These are phyloP conservation scores for Kickxella alabastrina DNA, from an alignment of 192 early-diverging fungal genomes.

Conservation along the genomic window DNA sequence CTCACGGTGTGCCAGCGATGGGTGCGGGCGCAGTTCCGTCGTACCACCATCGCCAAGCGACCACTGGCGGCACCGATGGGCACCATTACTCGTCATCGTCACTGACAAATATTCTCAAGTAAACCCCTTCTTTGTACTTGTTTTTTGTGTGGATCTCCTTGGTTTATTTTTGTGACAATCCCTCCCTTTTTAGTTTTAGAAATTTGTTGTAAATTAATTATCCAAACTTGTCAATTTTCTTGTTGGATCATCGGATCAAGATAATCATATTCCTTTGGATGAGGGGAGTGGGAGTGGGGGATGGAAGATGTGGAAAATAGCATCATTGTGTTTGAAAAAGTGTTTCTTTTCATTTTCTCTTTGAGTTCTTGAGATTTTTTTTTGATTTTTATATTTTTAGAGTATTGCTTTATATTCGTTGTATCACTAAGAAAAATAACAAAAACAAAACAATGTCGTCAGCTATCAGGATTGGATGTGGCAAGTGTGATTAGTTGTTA, in stretches of 20 bases:
- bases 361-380: too few species aligned
- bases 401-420: conserved; percentile 4
- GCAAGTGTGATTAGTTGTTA: conserved; percentile 7
- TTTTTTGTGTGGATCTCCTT: too few species aligned
- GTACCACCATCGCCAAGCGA: conserved; percentile 2
- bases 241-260: too few species aligned
- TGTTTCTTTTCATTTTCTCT: too few species aligned
- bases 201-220: too few species aligned
- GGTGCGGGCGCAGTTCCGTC: not conserved
- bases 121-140: too few species aligned
- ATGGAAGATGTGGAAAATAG: too few species aligned
- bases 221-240: too few species aligned
- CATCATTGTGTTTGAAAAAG: too few species aligned
- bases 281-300: not conserved
- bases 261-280: not conserved
- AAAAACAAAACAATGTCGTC: conserved; percentile 7
- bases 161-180: too few species aligned
- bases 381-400: conserved; percentile 1
- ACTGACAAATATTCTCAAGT: conserved; percentile 6
- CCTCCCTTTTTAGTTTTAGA: too few species aligned
- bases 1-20: too few species aligned
- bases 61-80: conserved; percentile 1
- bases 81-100: conserved; percentile 9
- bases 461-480: conserved; percentile 40
- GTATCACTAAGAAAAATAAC: not conserved